Evolutionary conservation across 805 yeast genomes (phyloP).

Genomic region (Suhomyces kilbournensis): DNA sequence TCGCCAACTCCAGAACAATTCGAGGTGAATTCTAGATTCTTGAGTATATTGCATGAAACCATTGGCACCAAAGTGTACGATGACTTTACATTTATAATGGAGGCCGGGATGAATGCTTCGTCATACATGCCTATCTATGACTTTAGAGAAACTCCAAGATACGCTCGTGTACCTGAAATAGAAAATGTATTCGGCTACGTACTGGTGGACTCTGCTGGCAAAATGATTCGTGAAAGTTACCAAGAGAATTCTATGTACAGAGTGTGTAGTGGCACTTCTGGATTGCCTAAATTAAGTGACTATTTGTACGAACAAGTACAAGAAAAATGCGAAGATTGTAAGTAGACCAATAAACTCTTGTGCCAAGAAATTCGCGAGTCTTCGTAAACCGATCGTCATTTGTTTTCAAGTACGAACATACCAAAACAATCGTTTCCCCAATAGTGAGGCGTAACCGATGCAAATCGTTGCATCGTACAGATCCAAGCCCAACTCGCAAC

Average conservation of each 20-base stretch:
- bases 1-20: constrained; percentile 21
- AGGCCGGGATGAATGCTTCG: constrained; percentile 51
- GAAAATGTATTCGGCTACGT: constrained; percentile 73
- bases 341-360: not conserved
- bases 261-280: constrained; percentile 42
- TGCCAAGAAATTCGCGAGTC: not conserved
- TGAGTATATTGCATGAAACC: constrained; percentile 24
- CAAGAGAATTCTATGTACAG: constrained; percentile 61
- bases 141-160: constrained; percentile 59
- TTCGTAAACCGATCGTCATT: not conserved
- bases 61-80: constrained; percentile 24
- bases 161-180: constrained; percentile 65
- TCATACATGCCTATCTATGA: constrained; percentile 71
- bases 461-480: not conserved
- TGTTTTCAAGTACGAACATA: not conserved
- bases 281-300: constrained; percentile 53
- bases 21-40: constrained; percentile 24
- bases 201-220: constrained; percentile 52
- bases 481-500: not conserved
- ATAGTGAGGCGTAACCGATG: not conserved
- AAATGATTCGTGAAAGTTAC: constrained; percentile 53
- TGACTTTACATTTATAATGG: constrained; percentile 55
- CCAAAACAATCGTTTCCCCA: not conserved
- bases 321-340: constrained; percentile 2
- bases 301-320: constrained; percentile 40